Evolutionary conservation across 2,329 filamentous ascomycete species (phyloP).

Genomic region (Trichoderma endophyticum): DNA sequence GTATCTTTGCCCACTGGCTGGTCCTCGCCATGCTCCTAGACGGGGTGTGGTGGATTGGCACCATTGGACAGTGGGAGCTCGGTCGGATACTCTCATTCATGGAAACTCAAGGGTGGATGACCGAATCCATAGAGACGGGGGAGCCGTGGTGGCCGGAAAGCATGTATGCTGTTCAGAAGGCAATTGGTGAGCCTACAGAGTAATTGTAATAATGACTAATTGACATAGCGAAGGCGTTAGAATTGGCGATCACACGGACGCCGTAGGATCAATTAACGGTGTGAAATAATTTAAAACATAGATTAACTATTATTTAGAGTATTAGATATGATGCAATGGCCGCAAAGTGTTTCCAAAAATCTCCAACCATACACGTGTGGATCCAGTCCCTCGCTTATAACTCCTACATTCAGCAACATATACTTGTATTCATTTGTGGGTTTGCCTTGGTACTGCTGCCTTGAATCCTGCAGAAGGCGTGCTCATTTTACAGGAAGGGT

Average conservation of each 20-base stretch:
- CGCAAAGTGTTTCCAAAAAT: background rate
- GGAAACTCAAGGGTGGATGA: background rate
- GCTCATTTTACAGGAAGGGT: background rate
- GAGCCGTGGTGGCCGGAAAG: slow-evolving; percentile 4
- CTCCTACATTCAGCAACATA: background rate
- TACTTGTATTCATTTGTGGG: rapidly evolving
- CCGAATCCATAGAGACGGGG: background rate
- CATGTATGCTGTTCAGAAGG: slow-evolving; percentile 10
- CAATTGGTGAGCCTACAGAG: background rate
- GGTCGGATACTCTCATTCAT: background rate
- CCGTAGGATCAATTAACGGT: background rate
- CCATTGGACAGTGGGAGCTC: slow-evolving; percentile 8
- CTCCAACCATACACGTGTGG: background rate
- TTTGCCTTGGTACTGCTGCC: background rate
- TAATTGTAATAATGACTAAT: background rate
- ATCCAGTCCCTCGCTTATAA: background rate
- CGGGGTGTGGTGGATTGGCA: slow-evolving; percentile 11
- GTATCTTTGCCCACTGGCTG: slow-evolving; percentile 10
- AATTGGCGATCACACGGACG: background rate
- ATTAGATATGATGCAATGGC: background rate
- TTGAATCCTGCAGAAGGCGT: background rate
- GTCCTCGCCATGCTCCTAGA: slow-evolving; percentile 10
- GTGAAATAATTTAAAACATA: background rate
- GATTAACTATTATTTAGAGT: background rate
- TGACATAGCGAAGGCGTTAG: background rate